These are phyloP conservation scores for Trichosporon sp. DNA, from an alignment of 1,284 basidiomycete species.

Conservation along the genomic window DNA sequence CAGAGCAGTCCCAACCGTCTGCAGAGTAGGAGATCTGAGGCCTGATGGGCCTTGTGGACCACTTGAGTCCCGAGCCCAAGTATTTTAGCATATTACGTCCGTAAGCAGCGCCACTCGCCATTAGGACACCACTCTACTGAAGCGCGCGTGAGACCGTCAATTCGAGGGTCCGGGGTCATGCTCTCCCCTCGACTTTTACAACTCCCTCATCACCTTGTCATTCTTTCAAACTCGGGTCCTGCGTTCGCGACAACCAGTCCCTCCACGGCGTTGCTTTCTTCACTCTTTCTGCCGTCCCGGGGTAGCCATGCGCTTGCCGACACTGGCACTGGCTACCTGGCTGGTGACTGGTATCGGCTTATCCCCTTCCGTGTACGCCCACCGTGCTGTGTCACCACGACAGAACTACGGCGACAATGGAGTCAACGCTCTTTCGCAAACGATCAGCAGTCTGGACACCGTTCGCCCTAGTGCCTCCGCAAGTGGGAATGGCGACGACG, in stretches of 20 bases:
- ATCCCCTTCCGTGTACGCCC: neutral
- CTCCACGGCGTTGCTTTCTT: neutral
- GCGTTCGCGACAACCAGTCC: neutral
- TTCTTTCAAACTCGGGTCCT: neutral
- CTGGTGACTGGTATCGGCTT: constrained; percentile 1
- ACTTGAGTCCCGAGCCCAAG: neutral
- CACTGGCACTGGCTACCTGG: constrained; percentile 1
- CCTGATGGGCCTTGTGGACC: neutral
- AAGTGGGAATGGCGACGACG: neutral
- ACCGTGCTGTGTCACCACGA: neutral
- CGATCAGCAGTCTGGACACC: neutral
- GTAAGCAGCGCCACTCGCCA: neutral
- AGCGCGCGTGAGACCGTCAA: neutral
- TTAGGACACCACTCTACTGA: neutral
- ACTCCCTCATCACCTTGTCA: neutral
- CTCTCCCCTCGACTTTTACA: neutral
- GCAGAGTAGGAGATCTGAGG: neutral
- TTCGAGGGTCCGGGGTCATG: neutral
- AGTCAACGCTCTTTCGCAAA: neutral
- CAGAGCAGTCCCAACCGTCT: neutral
- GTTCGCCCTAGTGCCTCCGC: neutral
- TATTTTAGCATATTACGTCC: neutral
- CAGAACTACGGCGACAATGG: neutral
- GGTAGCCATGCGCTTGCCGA: constrained; percentile 11
- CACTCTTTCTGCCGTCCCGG: neutral